A percentile compares a stretch with the other conserved stretches of the same genome.
phyloP scores from a whole-genome alignment of 208 protist species.

The Trypanosoma platydactyli region DNA sequence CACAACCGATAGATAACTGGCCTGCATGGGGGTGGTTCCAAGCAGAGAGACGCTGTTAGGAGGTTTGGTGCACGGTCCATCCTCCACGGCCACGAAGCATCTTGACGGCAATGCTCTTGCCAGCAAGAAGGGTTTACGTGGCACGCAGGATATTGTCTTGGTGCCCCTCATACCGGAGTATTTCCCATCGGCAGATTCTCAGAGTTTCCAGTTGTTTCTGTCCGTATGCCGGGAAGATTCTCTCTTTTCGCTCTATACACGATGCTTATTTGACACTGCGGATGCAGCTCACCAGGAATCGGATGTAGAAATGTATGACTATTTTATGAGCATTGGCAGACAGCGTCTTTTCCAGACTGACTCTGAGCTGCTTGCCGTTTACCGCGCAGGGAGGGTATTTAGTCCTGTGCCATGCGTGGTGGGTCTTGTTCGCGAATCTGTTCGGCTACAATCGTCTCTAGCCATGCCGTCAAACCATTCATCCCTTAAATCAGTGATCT shows the following conservation, averaged over 20 bases:
- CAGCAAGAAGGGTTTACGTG: neutral
- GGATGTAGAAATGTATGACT: conserved; percentile 54
- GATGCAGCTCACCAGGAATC: conserved; percentile 19
- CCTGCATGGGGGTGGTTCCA: conserved; percentile 13
- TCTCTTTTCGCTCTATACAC: conserved; percentile 15
- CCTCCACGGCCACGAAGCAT: neutral
- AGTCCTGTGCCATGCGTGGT: conserved; percentile 61
- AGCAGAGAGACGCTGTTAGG: conserved; percentile 4
- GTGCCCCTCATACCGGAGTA: conserved; percentile 68
- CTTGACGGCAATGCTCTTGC: neutral
- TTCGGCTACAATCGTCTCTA: neutral
- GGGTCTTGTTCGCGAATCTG: conserved; percentile 52
- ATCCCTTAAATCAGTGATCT: neutral
- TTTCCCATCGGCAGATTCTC: conserved; percentile 43
- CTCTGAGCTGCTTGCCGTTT: conserved; percentile 49
- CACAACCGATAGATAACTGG: too few relatives aligned
- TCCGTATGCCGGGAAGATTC: conserved; percentile 40
- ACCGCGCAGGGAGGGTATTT: conserved; percentile 48
- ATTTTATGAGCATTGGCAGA: conserved; percentile 61
- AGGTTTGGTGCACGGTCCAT: neutral
- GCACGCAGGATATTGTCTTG: conserved; percentile 39
- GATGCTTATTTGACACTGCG: conserved; percentile 29
- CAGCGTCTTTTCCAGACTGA: conserved; percentile 66
- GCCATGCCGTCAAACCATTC: neutral
- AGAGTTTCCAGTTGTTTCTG: conserved; percentile 57